Conservation (phyloP, 305 asterid genomes). For the Rubia peregrina region DNA sequence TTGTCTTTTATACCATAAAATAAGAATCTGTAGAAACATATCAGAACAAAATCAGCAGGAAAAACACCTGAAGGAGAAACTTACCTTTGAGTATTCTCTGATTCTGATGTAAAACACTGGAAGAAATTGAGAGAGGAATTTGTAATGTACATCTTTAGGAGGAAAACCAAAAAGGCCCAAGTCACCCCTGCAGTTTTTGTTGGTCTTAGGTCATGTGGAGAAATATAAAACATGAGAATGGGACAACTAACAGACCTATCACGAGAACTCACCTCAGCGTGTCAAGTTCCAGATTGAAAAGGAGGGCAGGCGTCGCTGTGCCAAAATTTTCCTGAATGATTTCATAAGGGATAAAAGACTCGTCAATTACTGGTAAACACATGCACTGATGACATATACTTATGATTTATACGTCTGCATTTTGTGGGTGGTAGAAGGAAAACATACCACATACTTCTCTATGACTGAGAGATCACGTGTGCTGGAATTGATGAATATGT, state of each 20-base stretch:
- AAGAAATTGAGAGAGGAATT: constrained; percentile 79
- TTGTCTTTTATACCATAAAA: constrained; percentile 61
- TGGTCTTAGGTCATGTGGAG: constrained; percentile 5
- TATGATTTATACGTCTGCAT: neutral
- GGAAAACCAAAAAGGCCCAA: constrained; percentile 91
- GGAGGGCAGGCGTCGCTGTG: constrained; percentile 62
- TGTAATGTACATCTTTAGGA: constrained; percentile 66
- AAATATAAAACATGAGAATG: constrained; percentile 13
- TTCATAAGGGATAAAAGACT: neutral
- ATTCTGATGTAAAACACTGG: constrained; percentile 86
- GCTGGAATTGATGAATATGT: constrained; percentile 82
- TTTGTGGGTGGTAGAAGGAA: constrained; percentile 16
- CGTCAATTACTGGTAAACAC: neutral
- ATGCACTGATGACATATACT: neutral
- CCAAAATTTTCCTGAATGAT: constrained; percentile 70
- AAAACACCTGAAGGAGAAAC: constrained; percentile 8
- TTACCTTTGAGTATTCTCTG: constrained; percentile 93
- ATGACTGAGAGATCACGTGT: constrained; percentile 67
- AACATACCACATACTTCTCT: constrained; percentile 91
- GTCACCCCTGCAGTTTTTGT: constrained; percentile 65
- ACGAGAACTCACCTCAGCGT: constrained; percentile 60
- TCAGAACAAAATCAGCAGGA: constrained; percentile 1
- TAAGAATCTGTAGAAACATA: constrained; percentile 22
- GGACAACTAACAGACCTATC: constrained; percentile 13
- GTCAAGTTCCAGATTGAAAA: constrained; percentile 94